Conservation (phyloP, 768 basidiomycete genomes). For the Leccinum obscurum region DNA sequence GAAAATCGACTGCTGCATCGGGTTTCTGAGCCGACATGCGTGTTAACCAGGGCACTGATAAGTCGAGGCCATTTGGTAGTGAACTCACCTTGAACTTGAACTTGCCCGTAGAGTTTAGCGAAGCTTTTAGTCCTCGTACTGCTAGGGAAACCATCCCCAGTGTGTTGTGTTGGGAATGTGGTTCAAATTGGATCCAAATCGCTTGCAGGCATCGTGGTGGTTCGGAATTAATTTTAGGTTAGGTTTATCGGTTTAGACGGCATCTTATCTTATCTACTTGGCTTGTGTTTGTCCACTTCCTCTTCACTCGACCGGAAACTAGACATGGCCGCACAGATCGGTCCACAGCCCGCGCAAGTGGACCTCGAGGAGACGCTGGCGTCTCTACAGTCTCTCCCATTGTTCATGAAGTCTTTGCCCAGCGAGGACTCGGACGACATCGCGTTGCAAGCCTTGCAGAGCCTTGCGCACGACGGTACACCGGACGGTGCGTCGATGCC, state of each 20-base stretch:
- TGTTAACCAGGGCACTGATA: constrained; percentile 1
- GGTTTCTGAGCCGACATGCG: constrained; percentile 46
- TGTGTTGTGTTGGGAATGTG: neutral
- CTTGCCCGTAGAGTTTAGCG: constrained; percentile 59
- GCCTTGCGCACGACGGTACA: constrained; percentile 84
- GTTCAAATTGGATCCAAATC: neutral
- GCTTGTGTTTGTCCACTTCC: neutral
- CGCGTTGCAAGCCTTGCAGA: constrained; percentile 80
- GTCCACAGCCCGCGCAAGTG: constrained; percentile 24
- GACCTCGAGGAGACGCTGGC: constrained; percentile 39
- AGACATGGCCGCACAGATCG: constrained; percentile 24
- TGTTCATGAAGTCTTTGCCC: constrained; percentile 93
- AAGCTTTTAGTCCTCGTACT: constrained; percentile 53
- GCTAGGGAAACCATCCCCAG: constrained; percentile 31
- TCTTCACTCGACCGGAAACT: neutral
- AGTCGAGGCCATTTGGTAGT: neutral
- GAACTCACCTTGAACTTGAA: constrained; percentile 61
- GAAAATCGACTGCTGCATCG: constrained; percentile 73
- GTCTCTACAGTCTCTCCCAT: constrained; percentile 65
- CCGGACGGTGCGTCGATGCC: constrained; percentile 75
- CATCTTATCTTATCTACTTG: constrained; percentile 22
- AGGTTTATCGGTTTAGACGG: constrained; percentile 3
- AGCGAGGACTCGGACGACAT: constrained; percentile 59
- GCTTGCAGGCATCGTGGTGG: neutral
- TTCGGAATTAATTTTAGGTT: neutral